Evolutionary conservation across 106 monocot genomes (phyloP).

Genomic region (Agapanthus africanus): DNA sequence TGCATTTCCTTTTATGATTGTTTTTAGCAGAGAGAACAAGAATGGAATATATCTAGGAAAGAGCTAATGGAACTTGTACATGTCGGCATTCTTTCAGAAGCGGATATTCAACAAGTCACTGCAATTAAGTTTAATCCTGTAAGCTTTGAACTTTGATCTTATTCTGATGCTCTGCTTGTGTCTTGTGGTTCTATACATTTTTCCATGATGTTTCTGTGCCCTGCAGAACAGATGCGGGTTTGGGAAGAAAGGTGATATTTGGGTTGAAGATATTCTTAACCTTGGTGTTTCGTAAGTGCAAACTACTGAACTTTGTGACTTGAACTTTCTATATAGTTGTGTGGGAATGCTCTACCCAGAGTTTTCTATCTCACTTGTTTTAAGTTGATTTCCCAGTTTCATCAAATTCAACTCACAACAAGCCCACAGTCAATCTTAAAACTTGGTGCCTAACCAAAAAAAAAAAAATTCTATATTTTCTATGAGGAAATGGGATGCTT

Average conservation of each 20-base stretch:
- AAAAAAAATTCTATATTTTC: too few relatives aligned
- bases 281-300: slow-evolving; percentile 98
- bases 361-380: too few relatives aligned
- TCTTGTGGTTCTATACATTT: neutral
- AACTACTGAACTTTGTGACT: too few relatives aligned
- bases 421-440: too few relatives aligned
- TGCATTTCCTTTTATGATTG: slow-evolving; percentile 1
- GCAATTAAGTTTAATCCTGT: slow-evolving; percentile 83
- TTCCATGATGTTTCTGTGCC: neutral
- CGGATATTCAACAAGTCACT: slow-evolving; percentile 62
- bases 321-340: too few relatives aligned
- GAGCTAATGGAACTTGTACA: slow-evolving; percentile 80
- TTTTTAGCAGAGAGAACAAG: slow-evolving; percentile 79
- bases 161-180: neutral
- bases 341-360: too few relatives aligned
- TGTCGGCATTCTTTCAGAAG: slow-evolving; percentile 63
- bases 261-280: slow-evolving; percentile 84
- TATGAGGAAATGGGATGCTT: too few relatives aligned
- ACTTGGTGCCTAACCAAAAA: too few relatives aligned
- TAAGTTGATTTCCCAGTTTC: too few relatives aligned
- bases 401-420: too few relatives aligned
- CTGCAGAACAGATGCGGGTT: slow-evolving; percentile 91
- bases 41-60: slow-evolving; percentile 96
- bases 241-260: slow-evolving; percentile 88
- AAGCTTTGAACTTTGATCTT: slow-evolving; percentile 19